Conservation (phyloP, 2,329 filamentous ascomycete species). For the Ambrosiella cleistominuta region DNA sequence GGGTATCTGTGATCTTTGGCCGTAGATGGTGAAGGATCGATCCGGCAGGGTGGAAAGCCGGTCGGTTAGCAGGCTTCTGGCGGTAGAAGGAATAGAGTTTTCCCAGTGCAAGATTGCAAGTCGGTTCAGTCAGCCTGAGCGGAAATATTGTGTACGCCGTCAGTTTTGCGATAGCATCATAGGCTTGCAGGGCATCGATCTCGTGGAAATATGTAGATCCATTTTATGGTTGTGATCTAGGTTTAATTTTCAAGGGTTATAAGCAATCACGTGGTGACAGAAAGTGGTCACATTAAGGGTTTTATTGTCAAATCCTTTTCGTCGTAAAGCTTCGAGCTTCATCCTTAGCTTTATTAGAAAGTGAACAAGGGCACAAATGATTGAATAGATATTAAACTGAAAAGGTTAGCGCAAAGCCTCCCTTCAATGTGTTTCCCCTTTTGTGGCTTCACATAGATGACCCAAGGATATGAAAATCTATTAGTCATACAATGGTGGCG, state of each 20-base stretch:
- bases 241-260: not conserved
- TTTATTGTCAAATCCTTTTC: not conserved
- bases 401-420: conserved; percentile 1
- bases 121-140: not conserved
- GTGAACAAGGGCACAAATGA: not conserved
- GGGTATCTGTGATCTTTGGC: not conserved
- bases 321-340: too few relatives aligned
- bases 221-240: not conserved
- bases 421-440: conserved; percentile 9
- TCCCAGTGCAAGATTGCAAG: too few relatives aligned
- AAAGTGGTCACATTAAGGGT: not conserved
- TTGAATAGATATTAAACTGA: not conserved
- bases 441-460: not conserved
- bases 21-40: too few relatives aligned
- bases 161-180: conserved; percentile 1
- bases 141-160: not conserved
- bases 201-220: conserved; percentile 5
- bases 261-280: not conserved
- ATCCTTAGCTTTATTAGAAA: not conserved
- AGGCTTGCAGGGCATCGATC: not conserved
- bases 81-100: too few relatives aligned
- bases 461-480: not conserved
- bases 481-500: not conserved
- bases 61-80: not conserved
- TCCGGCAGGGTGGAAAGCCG: not conserved